These are phyloP conservation scores for Globisporangium yorkense DNA, from an alignment of 352 stramenopile genomes.

Conservation along the genomic window DNA sequence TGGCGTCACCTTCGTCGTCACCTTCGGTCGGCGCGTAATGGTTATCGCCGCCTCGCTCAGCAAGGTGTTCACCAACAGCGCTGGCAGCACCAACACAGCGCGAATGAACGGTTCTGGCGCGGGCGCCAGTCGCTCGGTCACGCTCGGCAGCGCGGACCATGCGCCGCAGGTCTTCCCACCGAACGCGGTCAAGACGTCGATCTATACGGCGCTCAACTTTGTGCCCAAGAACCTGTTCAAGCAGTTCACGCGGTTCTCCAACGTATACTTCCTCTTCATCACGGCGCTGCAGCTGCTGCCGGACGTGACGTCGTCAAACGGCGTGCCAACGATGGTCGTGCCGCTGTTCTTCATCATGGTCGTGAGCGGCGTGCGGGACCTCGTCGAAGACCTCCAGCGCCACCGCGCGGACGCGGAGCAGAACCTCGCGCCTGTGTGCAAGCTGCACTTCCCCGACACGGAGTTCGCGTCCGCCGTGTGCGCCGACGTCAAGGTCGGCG, in stretches of 20 bases:
- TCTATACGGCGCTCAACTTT: slow-evolving; percentile 62
- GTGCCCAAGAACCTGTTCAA: slow-evolving; percentile 71
- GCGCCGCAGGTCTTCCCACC: slow-evolving; percentile 20
- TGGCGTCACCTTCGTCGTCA: too few relatives aligned
- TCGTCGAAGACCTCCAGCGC: slow-evolving; percentile 77
- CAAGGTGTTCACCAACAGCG: neutral
- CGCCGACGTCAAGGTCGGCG: slow-evolving; percentile 64
- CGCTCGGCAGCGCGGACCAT: slow-evolving; percentile 17
- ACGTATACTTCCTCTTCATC: slow-evolving; percentile 90
- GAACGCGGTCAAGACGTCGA: slow-evolving; percentile 51
- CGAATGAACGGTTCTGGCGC: neutral
- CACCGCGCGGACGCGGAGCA: slow-evolving; percentile 64
- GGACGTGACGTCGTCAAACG: slow-evolving; percentile 75
- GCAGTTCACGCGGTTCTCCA: slow-evolving; percentile 82
- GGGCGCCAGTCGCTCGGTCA: slow-evolving; percentile 17
- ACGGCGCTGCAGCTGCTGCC: slow-evolving; percentile 78
- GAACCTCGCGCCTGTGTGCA: slow-evolving; percentile 36
- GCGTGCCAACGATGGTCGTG: slow-evolving; percentile 77
- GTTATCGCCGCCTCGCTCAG: neutral
- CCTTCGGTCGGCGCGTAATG: too few relatives aligned
- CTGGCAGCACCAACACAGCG: neutral
- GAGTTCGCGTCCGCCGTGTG: slow-evolving; percentile 24
- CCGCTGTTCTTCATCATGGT: slow-evolving; percentile 84
- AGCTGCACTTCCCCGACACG: slow-evolving; percentile 14
- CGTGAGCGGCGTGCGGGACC: slow-evolving; percentile 71